A percentile compares a stretch with the other conserved stretches of the same genome.
Conservation (phyloP, 768 basidiomycete genomes). For the Mrakia hoshinonis region DNA sequence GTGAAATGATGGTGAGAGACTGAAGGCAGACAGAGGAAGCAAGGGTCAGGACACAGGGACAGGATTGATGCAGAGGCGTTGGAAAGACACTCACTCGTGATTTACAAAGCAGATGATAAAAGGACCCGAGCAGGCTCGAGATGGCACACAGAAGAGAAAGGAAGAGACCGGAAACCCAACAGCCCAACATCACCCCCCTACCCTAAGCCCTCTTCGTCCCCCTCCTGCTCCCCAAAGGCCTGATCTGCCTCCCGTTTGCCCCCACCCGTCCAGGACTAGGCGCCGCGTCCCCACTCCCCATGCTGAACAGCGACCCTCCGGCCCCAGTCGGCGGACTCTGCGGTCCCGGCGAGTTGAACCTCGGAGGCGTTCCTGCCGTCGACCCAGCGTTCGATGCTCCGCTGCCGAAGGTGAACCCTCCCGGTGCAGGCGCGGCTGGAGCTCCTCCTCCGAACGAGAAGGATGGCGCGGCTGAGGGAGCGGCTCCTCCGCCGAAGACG, state of each 20-base stretch:
- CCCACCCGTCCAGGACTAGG: slow-evolving; percentile 19
- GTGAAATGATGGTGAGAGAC: no score
- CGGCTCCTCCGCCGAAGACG: not conserved
- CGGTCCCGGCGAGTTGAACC: slow-evolving; percentile 7
- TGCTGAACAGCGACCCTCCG: slow-evolving; percentile 16
- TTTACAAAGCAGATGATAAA: not conserved
- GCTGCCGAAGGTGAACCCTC: slow-evolving; percentile 15
- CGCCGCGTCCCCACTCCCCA: slow-evolving; percentile 13
- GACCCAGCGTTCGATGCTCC: slow-evolving; percentile 1
- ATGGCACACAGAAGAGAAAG: not conserved
- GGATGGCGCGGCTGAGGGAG: not conserved
- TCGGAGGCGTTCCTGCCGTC: slow-evolving; percentile 1
- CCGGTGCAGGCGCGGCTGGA: not conserved
- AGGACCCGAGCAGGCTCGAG: not conserved
- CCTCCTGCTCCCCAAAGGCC: slow-evolving; percentile 16
- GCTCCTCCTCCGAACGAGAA: slow-evolving; percentile 22
- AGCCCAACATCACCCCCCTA: not conserved
- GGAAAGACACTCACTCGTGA: no score
- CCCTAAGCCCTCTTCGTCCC: slow-evolving; percentile 7
- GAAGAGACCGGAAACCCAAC: not conserved
- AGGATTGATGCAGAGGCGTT: not conserved
- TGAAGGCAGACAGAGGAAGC: not conserved
- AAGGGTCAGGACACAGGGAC: not conserved
- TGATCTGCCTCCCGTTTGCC: slow-evolving; percentile 3
- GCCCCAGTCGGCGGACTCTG: slow-evolving; percentile 1